Evolutionary conservation across 75 land plant genomes (phyloP), one percentile per base, ranked within the genome.

Genomic region (Ceratopteris richardii): DNA sequence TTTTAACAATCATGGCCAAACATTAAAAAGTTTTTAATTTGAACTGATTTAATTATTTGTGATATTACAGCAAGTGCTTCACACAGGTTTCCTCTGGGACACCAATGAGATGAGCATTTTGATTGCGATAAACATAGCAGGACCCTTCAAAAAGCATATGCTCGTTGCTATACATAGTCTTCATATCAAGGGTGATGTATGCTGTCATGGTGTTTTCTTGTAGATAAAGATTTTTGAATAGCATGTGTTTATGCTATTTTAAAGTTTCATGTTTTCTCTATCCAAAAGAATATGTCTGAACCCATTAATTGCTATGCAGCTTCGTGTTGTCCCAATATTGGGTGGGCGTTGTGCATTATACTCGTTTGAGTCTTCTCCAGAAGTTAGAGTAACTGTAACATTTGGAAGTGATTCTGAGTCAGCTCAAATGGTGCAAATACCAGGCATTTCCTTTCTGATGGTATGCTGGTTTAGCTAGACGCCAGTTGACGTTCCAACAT

Each of bases 171-270:
- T 95, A 56, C 84, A 90, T 60, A 81, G 76, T 69, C 71, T 95
- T 60, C 91, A 84, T 44, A 68, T 95, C 43, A 83, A 89, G 82
- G 99, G 96, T 64, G 84, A 90, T 76, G 99, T 95, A 80, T 69
- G 99, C 50, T 46, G 2, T 46, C 14, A 14, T 40, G n/a, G n/a
- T n/a, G n/a, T n/a, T n/a, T n/a, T n/a, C n/a, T n/a, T n/a, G n/a
- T n/a, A n/a, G n/a, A n/a, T n/a, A n/a, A n/a, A n/a, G n/a, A n/a
- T n/a, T n/a, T n/a, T n/a, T n/a, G n/a, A n/a, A n/a, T n/a, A n/a
- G n/a, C n/a, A n/a, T n/a, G n/a, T n/a, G n/a, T n/a, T n/a, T n/a
- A n/a, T n/a, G n/a, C n/a, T n/a, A n/a, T n/a, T n/a, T n/a, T n/a
- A 14, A 9, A 40, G 9, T 10, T 40, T 40, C 14, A 40, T 40